phyloP scores from a whole-genome alignment of 768 basidiomycete genomes.

The Leccinum boreale region DNA sequence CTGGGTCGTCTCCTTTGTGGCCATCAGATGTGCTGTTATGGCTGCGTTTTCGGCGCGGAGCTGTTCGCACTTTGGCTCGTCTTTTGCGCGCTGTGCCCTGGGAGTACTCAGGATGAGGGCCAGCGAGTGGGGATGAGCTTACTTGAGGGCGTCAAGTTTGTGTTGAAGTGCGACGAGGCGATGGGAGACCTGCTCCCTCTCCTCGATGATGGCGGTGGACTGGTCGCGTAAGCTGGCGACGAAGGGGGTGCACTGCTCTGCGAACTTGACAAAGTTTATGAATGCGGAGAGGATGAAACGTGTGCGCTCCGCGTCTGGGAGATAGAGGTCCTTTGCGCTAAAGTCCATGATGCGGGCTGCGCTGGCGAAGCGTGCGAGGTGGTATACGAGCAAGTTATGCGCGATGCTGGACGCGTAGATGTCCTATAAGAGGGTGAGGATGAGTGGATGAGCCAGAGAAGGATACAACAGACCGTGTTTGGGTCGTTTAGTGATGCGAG shows the following conservation, averaged over 20 bases:
- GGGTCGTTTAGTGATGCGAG: slow-evolving; percentile 49
- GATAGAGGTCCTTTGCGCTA: slow-evolving; percentile 66
- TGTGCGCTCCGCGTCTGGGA: slow-evolving; percentile 74
- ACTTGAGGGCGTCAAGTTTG: slow-evolving; percentile 58
- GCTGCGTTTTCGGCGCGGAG: slow-evolving; percentile 58
- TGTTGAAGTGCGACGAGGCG: slow-evolving; percentile 48
- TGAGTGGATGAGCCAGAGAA: not conserved
- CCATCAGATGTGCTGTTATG: slow-evolving; percentile 62
- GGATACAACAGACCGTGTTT: slow-evolving; percentile 49
- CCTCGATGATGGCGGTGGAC: slow-evolving; percentile 52
- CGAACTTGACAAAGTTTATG: slow-evolving; percentile 92
- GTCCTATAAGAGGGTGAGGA: slow-evolving; percentile 44
- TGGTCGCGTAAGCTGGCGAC: slow-evolving; percentile 59
- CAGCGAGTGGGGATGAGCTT: slow-evolving; percentile 13
- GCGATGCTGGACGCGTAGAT: slow-evolving; percentile 57
- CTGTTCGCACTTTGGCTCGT: slow-evolving; percentile 64
- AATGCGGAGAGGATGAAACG: slow-evolving; percentile 78
- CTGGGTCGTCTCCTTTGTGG: slow-evolving; percentile 64
- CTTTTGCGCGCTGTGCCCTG: slow-evolving; percentile 62
- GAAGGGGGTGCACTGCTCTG: slow-evolving; percentile 66
- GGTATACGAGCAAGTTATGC: slow-evolving; percentile 64
- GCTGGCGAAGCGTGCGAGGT: slow-evolving; percentile 70
- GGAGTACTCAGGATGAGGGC: not conserved
- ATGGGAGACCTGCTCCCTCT: slow-evolving; percentile 56
- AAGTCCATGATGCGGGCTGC: slow-evolving; percentile 79